Conservation (phyloP, 805 yeast genomes). For the Kurtzmaniella fragi region DNA sequence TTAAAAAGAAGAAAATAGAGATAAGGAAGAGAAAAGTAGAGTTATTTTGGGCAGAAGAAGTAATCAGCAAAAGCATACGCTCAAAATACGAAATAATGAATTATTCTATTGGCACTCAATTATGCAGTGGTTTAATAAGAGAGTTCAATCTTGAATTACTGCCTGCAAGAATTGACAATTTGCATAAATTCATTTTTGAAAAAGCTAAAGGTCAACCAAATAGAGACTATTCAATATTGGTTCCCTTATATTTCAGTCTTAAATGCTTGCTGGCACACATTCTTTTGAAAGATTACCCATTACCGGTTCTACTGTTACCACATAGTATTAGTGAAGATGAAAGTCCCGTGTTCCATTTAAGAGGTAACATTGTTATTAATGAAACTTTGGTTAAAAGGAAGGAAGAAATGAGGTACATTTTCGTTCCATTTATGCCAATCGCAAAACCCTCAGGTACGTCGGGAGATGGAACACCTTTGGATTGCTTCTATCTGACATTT, state of each 20-base stretch:
- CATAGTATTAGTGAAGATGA: constrained; percentile 13
- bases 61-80: constrained; percentile 21
- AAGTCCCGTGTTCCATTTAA: constrained; percentile 22
- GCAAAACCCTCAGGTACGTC: constrained; percentile 25
- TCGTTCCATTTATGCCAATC: constrained; percentile 57
- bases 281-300: constrained; percentile 49
- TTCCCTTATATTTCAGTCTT: constrained; percentile 46
- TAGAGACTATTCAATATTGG: constrained; percentile 48
- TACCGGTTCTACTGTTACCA: constrained; percentile 54
- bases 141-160: constrained; percentile 24
- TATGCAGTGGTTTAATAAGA: constrained; percentile 23
- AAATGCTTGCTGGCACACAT: constrained; percentile 39
- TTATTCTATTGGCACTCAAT: constrained; percentile 29
- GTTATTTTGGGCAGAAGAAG: constrained; percentile 32
- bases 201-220: constrained; percentile 49
- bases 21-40: constrained; percentile 22
- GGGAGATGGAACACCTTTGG: constrained; percentile 10
- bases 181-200: constrained; percentile 32
- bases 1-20: constrained; percentile 15
- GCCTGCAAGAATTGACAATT: constrained; percentile 19
- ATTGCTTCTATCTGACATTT: constrained; percentile 52
- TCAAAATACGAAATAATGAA: constrained; percentile 32
- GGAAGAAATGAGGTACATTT: constrained; percentile 44
- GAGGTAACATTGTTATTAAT: constrained; percentile 50
- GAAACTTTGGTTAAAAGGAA: constrained; percentile 45